phyloP scores from a whole-genome alignment of 2,329 filamentous ascomycete species.

The Epichloe typhina region DNA sequence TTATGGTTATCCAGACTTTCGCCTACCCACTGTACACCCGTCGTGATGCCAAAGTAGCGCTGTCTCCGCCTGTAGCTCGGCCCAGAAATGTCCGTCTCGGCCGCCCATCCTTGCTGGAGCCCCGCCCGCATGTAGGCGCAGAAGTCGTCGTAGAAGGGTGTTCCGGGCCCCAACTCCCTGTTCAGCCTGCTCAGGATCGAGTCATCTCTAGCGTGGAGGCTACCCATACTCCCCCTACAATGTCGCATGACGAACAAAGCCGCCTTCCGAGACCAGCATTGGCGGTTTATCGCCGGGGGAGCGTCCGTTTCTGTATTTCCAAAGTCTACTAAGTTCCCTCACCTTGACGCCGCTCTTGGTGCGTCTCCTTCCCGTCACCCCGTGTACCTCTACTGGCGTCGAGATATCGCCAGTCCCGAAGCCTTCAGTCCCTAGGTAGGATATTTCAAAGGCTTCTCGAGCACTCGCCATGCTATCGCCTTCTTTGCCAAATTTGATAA shows the following conservation, averaged over 20 bases:
- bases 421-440: constrained; percentile 28
- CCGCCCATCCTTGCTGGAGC: constrained; percentile 33
- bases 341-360: constrained; percentile 31
- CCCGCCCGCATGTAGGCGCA: constrained; percentile 24
- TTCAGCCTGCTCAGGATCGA: constrained; percentile 20
- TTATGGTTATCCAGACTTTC: too few relatives aligned
- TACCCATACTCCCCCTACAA: constrained; percentile 14
- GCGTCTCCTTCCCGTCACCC: constrained; percentile 14
- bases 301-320: constrained; percentile 48
- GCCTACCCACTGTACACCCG: too few relatives aligned
- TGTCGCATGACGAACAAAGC: constrained; percentile 26
- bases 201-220: too few relatives aligned
- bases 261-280: constrained; percentile 21
- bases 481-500: constrained; percentile 31
- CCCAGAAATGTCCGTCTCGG: constrained; percentile 28
- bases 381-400: constrained; percentile 26
- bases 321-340: constrained; percentile 47
- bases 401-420: constrained; percentile 22
- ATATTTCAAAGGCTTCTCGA: constrained; percentile 34
- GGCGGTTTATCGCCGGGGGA: constrained; percentile 35
- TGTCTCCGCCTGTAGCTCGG: constrained; percentile 28
- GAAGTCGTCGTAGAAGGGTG: constrained; percentile 28
- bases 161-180: constrained; percentile 28
- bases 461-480: constrained; percentile 30
- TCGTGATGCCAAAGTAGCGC: too few relatives aligned